phyloP scores from a whole-genome alignment of 192 early-diverging fungal genomes.

The Glomus cerebriforme region DNA sequence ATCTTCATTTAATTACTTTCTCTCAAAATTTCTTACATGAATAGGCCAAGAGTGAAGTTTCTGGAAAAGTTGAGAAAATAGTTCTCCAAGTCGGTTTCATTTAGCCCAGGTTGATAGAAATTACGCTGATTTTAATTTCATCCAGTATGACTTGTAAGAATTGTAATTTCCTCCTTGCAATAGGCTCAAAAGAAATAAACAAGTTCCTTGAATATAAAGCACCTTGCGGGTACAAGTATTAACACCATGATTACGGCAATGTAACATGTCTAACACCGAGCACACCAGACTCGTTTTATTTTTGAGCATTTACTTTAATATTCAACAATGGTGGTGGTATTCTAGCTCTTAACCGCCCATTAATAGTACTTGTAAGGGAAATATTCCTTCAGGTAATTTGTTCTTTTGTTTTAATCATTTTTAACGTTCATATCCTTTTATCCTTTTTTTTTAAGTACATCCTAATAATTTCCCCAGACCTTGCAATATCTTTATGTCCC shows the following conservation, averaged over 20 bases:
- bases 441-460: constrained; percentile 19
- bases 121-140: background rate
- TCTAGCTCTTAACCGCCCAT: background rate
- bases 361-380: constrained; percentile 8
- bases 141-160: constrained; percentile 9
- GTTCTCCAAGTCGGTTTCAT: background rate
- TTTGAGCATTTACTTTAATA: background rate
- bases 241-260: background rate
- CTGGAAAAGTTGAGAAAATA: too few relatives aligned
- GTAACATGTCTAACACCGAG: background rate
- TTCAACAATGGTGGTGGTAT: background rate
- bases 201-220: constrained; percentile 8
- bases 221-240: constrained; percentile 14
- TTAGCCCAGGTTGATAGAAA: constrained; percentile 7
- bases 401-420: constrained; percentile 5
- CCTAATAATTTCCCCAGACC: background rate
- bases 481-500: background rate
- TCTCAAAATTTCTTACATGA: too few relatives aligned
- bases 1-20: too few relatives aligned
- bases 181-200: constrained; percentile 4
- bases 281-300: background rate
- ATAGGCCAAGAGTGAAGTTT: too few relatives aligned
- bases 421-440: background rate
- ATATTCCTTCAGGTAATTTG: background rate
- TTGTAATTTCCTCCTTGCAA: background rate